Conservation (phyloP, 805 yeast genomes). For the Metahyphopichia silvanorum region DNA sequence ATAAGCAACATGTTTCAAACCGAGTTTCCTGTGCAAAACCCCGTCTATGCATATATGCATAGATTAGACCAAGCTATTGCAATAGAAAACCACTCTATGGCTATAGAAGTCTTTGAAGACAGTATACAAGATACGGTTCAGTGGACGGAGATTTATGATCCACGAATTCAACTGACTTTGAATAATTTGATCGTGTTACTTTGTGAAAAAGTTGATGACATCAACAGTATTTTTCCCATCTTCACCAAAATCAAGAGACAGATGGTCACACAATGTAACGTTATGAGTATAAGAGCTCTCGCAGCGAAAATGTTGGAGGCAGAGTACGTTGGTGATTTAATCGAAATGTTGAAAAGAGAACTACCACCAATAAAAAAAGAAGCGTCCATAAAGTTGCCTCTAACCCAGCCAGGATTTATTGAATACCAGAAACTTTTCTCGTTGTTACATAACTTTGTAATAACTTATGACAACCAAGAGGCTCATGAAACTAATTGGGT, state of each 20-base stretch:
- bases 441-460: slow-evolving; percentile 26
- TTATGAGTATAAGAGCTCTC: slow-evolving; percentile 26
- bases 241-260: slow-evolving; percentile 37
- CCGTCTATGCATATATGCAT: slow-evolving; percentile 22
- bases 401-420: slow-evolving; percentile 16
- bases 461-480: slow-evolving; percentile 24
- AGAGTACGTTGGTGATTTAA: slow-evolving; percentile 38
- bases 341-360: slow-evolving; percentile 39
- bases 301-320: slow-evolving; percentile 26
- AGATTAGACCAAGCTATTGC: slow-evolving; percentile 26
- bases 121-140: slow-evolving; percentile 19
- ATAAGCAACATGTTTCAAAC: slow-evolving; percentile 12
- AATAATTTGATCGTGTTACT: slow-evolving; percentile 40
- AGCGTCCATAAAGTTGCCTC: slow-evolving; percentile 22
- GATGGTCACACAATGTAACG: slow-evolving; percentile 24
- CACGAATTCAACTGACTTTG: slow-evolving; percentile 40
- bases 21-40: slow-evolving; percentile 9
- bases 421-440: slow-evolving; percentile 27
- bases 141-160: slow-evolving; percentile 24
- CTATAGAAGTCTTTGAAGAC: slow-evolving; percentile 27
- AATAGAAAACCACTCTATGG: slow-evolving; percentile 14
- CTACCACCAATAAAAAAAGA: slow-evolving; percentile 33
- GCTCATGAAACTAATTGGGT: slow-evolving; percentile 52
- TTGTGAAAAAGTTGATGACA: slow-evolving; percentile 23
- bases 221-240: slow-evolving; percentile 24